Evolutionary conservation across 2,329 filamentous ascomycete genomes (phyloP).

Genomic region (Verruconis gallopava): DNA sequence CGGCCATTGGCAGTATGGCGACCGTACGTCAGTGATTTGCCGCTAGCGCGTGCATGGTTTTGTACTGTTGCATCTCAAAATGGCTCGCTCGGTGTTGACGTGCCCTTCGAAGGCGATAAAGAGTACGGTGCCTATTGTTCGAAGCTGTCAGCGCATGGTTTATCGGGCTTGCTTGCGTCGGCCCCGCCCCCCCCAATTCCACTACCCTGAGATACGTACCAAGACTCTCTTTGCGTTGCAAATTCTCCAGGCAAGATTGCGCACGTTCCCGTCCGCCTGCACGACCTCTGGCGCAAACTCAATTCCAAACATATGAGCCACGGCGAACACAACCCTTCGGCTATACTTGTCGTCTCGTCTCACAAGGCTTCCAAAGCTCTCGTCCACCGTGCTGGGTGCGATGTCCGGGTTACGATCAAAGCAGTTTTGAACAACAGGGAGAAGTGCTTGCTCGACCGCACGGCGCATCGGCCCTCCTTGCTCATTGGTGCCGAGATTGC

Average conservation of each 20-base stretch:
- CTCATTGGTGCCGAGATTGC: slow-evolving; percentile 17
- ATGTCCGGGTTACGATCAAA: slow-evolving; percentile 86
- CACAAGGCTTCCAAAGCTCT: slow-evolving; percentile 72
- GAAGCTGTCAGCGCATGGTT: not conserved
- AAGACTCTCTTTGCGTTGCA: slow-evolving; percentile 92
- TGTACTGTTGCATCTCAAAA: too few species aligned
- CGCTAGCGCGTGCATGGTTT: too few species aligned
- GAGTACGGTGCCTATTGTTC: slow-evolving; percentile 6
- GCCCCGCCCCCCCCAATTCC: too few species aligned
- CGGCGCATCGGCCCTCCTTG: slow-evolving; percentile 42
- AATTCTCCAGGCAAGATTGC: slow-evolving; percentile 85
- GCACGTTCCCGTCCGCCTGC: slow-evolving; percentile 77
- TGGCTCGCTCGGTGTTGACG: slow-evolving; percentile 6
- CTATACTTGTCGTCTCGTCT: slow-evolving; percentile 83
- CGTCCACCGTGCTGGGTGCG: slow-evolving; percentile 65
- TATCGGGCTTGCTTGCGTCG: not conserved
- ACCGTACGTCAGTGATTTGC: too few species aligned
- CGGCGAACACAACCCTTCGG: slow-evolving; percentile 80
- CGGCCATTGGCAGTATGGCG: too few species aligned
- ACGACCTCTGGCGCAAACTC: slow-evolving; percentile 92
- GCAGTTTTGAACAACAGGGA: slow-evolving; percentile 81
- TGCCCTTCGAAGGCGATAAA: slow-evolving; percentile 5
- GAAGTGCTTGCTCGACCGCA: slow-evolving; percentile 61
- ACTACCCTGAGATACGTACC: slow-evolving; percentile 47
- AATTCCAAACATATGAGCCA: slow-evolving; percentile 69